Evolutionary conservation across 768 basidiomycete genomes (phyloP).

Genomic region (Dentipellis fragilis): DNA sequence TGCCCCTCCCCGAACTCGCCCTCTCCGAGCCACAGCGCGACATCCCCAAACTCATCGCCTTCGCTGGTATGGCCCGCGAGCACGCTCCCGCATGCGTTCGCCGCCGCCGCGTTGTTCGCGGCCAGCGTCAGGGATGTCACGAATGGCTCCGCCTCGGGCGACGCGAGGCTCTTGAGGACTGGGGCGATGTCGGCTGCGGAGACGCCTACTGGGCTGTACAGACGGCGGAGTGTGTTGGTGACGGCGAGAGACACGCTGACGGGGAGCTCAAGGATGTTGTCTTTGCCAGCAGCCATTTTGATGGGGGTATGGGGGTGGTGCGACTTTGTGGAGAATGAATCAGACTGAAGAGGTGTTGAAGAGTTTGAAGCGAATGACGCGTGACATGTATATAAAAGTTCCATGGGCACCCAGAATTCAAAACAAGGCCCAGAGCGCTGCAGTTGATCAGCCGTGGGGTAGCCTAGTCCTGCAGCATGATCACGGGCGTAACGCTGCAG

Average conservation of each 20-base stretch:
- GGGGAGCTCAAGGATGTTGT: background rate
- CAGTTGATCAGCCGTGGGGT: no score
- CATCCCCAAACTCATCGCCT: conserved; percentile 45
- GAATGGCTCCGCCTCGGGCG: conserved; percentile 3
- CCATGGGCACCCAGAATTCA: no score
- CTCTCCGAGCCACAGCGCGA: conserved; percentile 41
- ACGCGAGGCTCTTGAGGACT: conserved; percentile 2
- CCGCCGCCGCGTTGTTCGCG: conserved; percentile 30
- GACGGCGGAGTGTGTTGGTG: background rate
- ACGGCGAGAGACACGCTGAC: background rate
- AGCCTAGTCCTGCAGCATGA: no score
- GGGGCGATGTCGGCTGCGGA: background rate
- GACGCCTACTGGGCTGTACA: background rate
- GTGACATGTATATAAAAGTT: no score
- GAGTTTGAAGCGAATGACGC: no score
- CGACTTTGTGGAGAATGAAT: no score
- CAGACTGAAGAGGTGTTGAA: no score
- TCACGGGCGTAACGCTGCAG: no score
- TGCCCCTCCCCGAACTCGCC: conserved; percentile 26
- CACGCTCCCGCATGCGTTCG: conserved; percentile 38
- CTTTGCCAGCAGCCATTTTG: no score
- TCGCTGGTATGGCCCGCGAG: conserved; percentile 45
- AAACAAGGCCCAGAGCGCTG: no score
- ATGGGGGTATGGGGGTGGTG: no score
- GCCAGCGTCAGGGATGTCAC: conserved; percentile 23